Evolutionary conservation across 129 eudicot genomes (phyloP).

Genomic region (Calendula officinalis): DNA sequence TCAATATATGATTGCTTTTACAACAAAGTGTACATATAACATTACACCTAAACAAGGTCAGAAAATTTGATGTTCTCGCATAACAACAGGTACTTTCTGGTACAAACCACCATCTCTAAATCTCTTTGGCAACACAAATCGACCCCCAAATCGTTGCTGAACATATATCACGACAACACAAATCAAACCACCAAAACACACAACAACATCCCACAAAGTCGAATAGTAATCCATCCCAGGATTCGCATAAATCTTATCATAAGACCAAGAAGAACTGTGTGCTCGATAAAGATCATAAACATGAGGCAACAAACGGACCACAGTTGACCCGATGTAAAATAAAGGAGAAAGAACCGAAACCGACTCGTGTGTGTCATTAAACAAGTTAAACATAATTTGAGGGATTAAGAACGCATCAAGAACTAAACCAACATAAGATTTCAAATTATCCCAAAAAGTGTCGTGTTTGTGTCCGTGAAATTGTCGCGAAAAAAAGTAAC

Average conservation of each 20-base stretch:
- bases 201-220: conserved; percentile 63
- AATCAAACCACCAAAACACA: conserved; percentile 47
- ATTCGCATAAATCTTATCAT: conserved; percentile 69
- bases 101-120: conserved; percentile 42
- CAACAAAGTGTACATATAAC: conserved; percentile 15
- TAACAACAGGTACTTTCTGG: conserved; percentile 63
- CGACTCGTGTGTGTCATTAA: conserved; percentile 42
- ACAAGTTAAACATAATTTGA: conserved; percentile 69
- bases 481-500: neutral
- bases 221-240: conserved; percentile 81
- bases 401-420: conserved; percentile 76
- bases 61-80: conserved; percentile 22
- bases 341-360: conserved; percentile 61
- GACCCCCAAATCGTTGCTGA: conserved; percentile 79
- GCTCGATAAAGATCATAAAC: conserved; percentile 73
- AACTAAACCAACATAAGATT: conserved; percentile 71
- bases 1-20: conserved; percentile 1
- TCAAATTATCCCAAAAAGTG: conserved; percentile 64
- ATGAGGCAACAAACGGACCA: conserved; percentile 80
- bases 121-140: conserved; percentile 62
- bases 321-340: conserved; percentile 68
- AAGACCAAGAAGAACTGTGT: conserved; percentile 52
- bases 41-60: conserved; percentile 7
- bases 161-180: conserved; percentile 49
- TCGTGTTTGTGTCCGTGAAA: conserved; percentile 8